phyloP scores from a whole-genome alignment of 2,329 filamentous ascomycete genomes.

The Pseudopithomyces chartarum region DNA sequence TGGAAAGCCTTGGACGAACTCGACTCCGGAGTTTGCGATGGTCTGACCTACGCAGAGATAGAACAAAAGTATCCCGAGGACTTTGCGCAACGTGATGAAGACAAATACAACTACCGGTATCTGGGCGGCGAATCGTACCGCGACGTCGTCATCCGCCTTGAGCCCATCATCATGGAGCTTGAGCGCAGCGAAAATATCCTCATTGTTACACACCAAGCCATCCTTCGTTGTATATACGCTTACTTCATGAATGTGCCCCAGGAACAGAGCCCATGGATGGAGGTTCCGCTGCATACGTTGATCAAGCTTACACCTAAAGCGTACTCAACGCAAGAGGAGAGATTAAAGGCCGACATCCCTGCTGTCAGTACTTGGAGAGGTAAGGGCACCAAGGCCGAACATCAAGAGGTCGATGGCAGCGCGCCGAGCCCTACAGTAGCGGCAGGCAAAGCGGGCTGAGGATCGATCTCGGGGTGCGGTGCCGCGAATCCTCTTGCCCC shows the following conservation, averaged over 20 bases:
- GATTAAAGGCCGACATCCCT: constrained; percentile 87
- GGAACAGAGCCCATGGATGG: constrained; percentile 95
- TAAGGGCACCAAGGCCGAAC: constrained; percentile 90
- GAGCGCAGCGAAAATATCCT: constrained; percentile 96
- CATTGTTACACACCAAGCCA: constrained; percentile 97
- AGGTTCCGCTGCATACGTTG: constrained; percentile 92
- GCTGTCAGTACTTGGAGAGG: constrained; percentile 96
- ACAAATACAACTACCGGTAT: constrained; percentile 99
- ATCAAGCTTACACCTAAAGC: constrained; percentile 96
- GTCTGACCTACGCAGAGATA: constrained; percentile 94
- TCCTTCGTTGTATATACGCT: constrained; percentile 94
- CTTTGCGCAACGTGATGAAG: constrained; percentile 92
- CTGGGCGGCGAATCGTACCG: constrained; percentile 94
- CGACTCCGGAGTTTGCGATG: constrained; percentile 94
- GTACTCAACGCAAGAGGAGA: constrained; percentile 89
- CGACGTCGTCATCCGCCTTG: constrained; percentile 94
- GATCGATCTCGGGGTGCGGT: neutral
- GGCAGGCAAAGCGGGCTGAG: neutral
- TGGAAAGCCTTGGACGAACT: constrained; percentile 99
- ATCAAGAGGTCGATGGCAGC: constrained; percentile 59
- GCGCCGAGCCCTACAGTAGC: constrained; percentile 2
- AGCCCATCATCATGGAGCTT: constrained; percentile 99
- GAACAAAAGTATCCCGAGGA: constrained; percentile 90
- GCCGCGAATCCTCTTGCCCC: neutral
- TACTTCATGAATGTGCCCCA: constrained; percentile 99